Percentiles rank a stretch among this genome's conserved stretches.
phyloP scores from a whole-genome alignment of 441 rosid species.

The Syzygium malaccense region DNA sequence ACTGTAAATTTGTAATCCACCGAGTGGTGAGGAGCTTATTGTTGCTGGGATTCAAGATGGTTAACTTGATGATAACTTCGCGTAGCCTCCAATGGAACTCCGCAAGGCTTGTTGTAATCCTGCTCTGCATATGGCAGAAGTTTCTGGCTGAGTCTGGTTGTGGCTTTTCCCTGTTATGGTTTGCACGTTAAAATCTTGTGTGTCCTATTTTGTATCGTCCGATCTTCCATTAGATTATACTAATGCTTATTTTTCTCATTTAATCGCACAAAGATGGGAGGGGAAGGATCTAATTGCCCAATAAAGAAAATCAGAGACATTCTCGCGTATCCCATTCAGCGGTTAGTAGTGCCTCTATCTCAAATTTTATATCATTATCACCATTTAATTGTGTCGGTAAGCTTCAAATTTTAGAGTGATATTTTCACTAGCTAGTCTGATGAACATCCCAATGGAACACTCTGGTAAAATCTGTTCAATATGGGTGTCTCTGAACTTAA shows the following conservation, averaged over 20 bases:
- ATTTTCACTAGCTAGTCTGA: not conserved
- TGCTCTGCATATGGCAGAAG: not conserved
- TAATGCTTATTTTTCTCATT: not conserved
- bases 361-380: not conserved
- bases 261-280: not conserved
- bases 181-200: not conserved
- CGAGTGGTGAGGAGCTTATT: not conserved
- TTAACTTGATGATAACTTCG: not conserved
- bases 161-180: not conserved
- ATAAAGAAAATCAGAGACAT: not conserved
- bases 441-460: not conserved
- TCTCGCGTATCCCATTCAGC: no score
- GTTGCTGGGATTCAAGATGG: not conserved
- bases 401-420: no score
- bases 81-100: no score
- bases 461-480: not conserved
- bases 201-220: not conserved
- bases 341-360: not conserved
- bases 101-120: no score
- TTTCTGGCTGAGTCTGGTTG: not conserved
- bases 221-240: not conserved
- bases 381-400: not conserved
- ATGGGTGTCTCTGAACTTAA: not conserved
- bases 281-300: not conserved
- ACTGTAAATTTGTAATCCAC: not conserved